Percentiles rank a stretch among this genome's conserved stretches.
Conservation (phyloP, 2,329 filamentous ascomycete genomes). For the Apiospora rasikravindrae region DNA sequence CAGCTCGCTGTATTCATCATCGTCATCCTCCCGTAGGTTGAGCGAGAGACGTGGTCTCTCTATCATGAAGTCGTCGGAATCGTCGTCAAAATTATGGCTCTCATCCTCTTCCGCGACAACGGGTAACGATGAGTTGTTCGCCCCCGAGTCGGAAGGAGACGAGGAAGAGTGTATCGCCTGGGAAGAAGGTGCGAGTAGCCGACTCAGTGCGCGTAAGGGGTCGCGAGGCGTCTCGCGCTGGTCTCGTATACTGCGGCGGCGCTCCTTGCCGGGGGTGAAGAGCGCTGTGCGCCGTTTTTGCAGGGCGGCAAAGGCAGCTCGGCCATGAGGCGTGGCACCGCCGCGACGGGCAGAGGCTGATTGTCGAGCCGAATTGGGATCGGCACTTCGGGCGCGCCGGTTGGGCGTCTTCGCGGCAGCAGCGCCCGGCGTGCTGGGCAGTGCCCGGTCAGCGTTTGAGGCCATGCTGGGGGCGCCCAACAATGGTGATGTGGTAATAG, state of each 20-base stretch:
- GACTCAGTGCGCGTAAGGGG: slow-evolving; percentile 55
- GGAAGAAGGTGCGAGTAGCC: slow-evolving; percentile 56
- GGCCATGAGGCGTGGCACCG: slow-evolving; percentile 63
- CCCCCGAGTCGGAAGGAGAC: slow-evolving; percentile 36
- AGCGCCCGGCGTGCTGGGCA: slow-evolving; percentile 34
- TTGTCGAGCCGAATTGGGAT: slow-evolving; percentile 49
- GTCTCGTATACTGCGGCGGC: slow-evolving; percentile 62
- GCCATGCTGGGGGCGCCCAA: slow-evolving; percentile 21
- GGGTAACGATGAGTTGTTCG: slow-evolving; percentile 35
- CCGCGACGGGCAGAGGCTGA: slow-evolving; percentile 52
- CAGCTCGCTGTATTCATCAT: slow-evolving; percentile 51
- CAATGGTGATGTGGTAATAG: not conserved
- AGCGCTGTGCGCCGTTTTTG: slow-evolving; percentile 63
- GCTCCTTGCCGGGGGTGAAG: slow-evolving; percentile 64
- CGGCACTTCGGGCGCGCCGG: slow-evolving; percentile 39
- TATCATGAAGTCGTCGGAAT: slow-evolving; percentile 47
- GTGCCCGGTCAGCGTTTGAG: slow-evolving; percentile 8
- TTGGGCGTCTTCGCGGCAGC: slow-evolving; percentile 36
- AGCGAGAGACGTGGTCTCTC: slow-evolving; percentile 61
- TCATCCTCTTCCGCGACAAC: slow-evolving; percentile 41
- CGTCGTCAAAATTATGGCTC: slow-evolving; percentile 55
- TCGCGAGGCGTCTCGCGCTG: slow-evolving; percentile 46
- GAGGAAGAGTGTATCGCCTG: slow-evolving; percentile 53
- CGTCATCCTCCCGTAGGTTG: slow-evolving; percentile 54
- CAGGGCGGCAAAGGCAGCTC: slow-evolving; percentile 63